Base-by-base conservation (phyloP, 2,329 filamentous ascomycete species). In the Geosmithia morbida region DNA sequence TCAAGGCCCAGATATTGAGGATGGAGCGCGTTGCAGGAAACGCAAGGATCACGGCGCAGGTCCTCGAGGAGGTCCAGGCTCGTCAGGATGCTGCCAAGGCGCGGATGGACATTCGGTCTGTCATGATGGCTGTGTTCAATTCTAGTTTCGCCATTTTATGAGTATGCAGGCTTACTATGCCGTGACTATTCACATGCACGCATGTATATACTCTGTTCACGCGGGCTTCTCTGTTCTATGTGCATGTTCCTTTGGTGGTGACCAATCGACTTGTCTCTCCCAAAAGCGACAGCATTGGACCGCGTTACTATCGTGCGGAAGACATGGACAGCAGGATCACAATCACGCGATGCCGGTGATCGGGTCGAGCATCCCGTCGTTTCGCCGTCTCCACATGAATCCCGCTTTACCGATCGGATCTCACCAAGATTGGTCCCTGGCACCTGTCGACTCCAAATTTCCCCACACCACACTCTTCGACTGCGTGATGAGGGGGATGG, bases 121-220 rank as follows among this genome's bases (percentile, higher is more conserved):
- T 70, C 17, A 70, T 70, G 66, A 66, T 69, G 45, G 62, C 62
- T 22, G 65, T 71, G 41, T 76, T 75, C 53, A 67, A 72, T 53
- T 66, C 65, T 37, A 67, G 66, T 52, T 77, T 75, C 62, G 71
- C 72, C 1, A 75, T 76, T 49, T 66, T 76, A 11, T 71, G 52
- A 63, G 8, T 5, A 42, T 10, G 7, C n/a, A 3, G 6, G 14
- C 3, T n/a, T n/a, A n/a, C n/a, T n/a, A n/a, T n/a, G n/a, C n/a
- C n/a, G n/a, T n/a, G n/a, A n/a, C n/a, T n/a, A n/a, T n/a, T n/a
- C n/a, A n/a, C n/a, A n/a, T 37, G 10, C 33, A 37, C 14, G 11
- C 11, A 16, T 16, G 3, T 6, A 11, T 11, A 37, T 37, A 11
- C 3, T 7, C 33, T 37, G 33, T 6, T 11, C 33, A 16, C 13